phyloP scores from a whole-genome alignment of 441 rosid species.

The Bocquillonia castaneifolia region DNA sequence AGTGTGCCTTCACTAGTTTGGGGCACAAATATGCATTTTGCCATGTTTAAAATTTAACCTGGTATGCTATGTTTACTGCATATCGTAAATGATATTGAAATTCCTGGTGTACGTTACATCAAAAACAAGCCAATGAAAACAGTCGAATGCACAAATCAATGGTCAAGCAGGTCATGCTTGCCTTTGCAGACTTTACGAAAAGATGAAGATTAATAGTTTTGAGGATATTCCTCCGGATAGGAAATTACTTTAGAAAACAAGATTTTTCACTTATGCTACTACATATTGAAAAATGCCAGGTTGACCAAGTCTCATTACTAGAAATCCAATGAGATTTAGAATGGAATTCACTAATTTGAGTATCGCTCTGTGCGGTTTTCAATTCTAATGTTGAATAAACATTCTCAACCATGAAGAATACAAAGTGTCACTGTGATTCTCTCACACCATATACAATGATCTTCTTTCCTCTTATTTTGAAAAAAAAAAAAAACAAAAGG shows the following conservation, averaged over 20 bases:
- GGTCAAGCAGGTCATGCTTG: too few species aligned
- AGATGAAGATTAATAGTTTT: not conserved
- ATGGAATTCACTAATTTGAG: not conserved
- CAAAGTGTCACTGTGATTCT: slow-evolving; percentile 27
- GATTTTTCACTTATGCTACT: not conserved
- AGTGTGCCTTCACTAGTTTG: too few species aligned
- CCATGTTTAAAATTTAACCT: too few species aligned
- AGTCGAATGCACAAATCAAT: too few species aligned
- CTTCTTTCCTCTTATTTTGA: slow-evolving; percentile 36
- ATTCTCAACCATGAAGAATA: slow-evolving; percentile 33
- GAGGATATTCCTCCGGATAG: not conserved
- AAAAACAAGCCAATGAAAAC: too few species aligned
- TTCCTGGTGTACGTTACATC: too few species aligned
- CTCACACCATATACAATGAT: slow-evolving; percentile 42
- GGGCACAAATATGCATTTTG: too few species aligned
- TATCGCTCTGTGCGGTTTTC: slow-evolving; percentile 18
- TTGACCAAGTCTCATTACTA: too few species aligned
- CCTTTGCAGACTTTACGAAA: too few species aligned
- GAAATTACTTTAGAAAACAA: not conserved
- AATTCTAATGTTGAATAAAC: slow-evolving; percentile 25
- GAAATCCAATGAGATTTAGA: not conserved
- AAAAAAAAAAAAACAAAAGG: slow-evolving; percentile 29
- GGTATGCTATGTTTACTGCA: too few species aligned
- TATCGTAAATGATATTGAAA: too few species aligned
- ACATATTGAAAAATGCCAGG: not conserved